phyloP scores from a whole-genome alignment of 495 filamentous ascomycete genomes.

The Daldinia decipiens region DNA sequence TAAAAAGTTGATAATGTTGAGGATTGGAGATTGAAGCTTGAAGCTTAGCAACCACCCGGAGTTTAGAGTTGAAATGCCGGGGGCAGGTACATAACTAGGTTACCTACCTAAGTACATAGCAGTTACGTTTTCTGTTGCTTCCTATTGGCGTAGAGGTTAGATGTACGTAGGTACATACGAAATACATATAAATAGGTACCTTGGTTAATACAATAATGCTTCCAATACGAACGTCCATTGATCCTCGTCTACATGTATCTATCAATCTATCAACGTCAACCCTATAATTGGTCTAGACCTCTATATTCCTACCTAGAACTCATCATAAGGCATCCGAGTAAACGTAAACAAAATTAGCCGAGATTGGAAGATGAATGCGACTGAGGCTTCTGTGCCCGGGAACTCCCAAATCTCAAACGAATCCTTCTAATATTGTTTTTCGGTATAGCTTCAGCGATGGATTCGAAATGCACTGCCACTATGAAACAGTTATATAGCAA shows the following conservation, averaged over 20 bases:
- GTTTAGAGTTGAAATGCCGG: neutral
- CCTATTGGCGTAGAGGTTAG: neutral
- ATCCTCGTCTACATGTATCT: neutral
- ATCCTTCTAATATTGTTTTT: slow-evolving; percentile 26
- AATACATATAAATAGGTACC: too few relatives aligned
- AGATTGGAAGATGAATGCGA: slow-evolving; percentile 4
- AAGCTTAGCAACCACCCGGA: neutral
- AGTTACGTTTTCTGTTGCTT: too few relatives aligned
- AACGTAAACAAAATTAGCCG: neutral
- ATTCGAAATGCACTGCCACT: slow-evolving; percentile 9
- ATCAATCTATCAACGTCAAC: neutral
- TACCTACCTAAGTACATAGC: too few relatives aligned
- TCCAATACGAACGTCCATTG: neutral
- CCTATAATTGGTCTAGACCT: neutral
- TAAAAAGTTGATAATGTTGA: neutral
- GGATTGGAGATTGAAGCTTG: neutral
- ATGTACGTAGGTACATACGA: too few relatives aligned
- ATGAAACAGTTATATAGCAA: slow-evolving; percentile 22
- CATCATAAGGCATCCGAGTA: neutral
- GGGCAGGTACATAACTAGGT: neutral
- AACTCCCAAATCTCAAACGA: slow-evolving; percentile 27
- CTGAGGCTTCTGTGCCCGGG: neutral
- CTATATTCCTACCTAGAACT: neutral
- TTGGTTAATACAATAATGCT: too few relatives aligned
- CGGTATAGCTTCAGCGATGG: slow-evolving; percentile 4